Evolutionary conservation across 2,329 filamentous ascomycete species (phyloP).

Genomic region (Pseudocercospora ulei): DNA sequence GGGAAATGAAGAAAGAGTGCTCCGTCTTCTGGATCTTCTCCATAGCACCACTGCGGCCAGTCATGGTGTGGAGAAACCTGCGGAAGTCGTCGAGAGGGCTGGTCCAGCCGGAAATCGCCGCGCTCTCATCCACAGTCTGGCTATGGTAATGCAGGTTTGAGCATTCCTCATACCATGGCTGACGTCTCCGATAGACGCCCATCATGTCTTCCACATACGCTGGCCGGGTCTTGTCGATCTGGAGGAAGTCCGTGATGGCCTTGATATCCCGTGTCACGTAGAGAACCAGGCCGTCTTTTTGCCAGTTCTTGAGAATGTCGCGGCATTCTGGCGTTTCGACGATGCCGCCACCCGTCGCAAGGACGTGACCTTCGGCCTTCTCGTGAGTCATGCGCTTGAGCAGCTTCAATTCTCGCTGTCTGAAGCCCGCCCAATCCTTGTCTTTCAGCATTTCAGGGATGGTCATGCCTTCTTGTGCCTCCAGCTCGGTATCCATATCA

Average conservation of each 20-base stretch:
- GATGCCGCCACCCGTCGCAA: slow-evolving; percentile 88
- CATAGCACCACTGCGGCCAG: slow-evolving; percentile 49
- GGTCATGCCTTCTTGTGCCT: slow-evolving; percentile 59
- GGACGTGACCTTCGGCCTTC: slow-evolving; percentile 64
- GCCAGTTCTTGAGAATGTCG: slow-evolving; percentile 62
- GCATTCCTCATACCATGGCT: slow-evolving; percentile 82
- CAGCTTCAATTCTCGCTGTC: slow-evolving; percentile 64
- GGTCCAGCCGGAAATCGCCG: slow-evolving; percentile 31
- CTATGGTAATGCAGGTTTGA: slow-evolving; percentile 93
- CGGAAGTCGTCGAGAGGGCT: slow-evolving; percentile 52
- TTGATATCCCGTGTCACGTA: slow-evolving; percentile 80
- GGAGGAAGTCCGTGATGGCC: slow-evolving; percentile 78
- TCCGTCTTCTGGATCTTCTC: slow-evolving; percentile 52
- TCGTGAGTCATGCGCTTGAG: slow-evolving; percentile 65
- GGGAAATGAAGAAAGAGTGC: slow-evolving; percentile 82
- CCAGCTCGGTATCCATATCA: slow-evolving; percentile 81
- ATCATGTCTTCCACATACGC: slow-evolving; percentile 90
- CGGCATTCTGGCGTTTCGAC: slow-evolving; percentile 78
- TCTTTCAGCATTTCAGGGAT: slow-evolving; percentile 78
- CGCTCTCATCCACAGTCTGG: slow-evolving; percentile 48
- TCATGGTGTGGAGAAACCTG: slow-evolving; percentile 61
- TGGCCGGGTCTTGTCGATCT: slow-evolving; percentile 78
- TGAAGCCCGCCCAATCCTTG: slow-evolving; percentile 80
- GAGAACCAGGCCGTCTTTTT: slow-evolving; percentile 73
- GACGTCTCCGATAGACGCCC: slow-evolving; percentile 78